Conservation (phyloP, 176 grass and related monocot genomes). For the Aegilops tauschii region DNA sequence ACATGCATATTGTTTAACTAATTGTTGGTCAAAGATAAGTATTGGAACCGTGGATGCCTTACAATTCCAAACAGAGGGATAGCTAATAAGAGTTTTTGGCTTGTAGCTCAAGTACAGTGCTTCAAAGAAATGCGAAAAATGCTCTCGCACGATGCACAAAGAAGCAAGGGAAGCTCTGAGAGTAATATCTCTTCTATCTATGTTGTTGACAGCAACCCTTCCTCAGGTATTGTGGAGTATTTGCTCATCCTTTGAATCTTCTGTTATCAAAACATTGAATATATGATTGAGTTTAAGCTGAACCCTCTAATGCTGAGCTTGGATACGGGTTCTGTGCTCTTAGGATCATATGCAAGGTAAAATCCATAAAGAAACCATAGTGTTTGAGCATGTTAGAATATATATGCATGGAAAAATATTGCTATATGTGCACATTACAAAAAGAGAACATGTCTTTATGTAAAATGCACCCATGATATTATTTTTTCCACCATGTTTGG, state of each 20-base stretch:
- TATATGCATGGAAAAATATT: background rate
- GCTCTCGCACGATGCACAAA: background rate
- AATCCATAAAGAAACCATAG: background rate
- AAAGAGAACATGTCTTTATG: background rate
- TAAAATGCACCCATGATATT: background rate
- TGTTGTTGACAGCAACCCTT: constrained; percentile 12
- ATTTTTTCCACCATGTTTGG: background rate
- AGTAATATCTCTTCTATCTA: constrained; percentile 4
- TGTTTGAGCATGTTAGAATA: background rate
- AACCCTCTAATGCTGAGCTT: background rate
- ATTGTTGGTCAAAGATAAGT: constrained; percentile 1
- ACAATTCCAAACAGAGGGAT: background rate
- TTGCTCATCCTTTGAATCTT: background rate
- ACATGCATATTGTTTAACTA: background rate
- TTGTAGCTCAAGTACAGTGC: background rate
- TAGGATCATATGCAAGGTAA: background rate
- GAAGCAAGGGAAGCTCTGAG: background rate
- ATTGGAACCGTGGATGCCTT: background rate
- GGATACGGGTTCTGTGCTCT: background rate
- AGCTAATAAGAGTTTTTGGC: background rate
- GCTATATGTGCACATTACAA: background rate
- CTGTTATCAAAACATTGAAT: background rate
- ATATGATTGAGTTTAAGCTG: background rate
- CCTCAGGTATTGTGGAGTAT: constrained; percentile 23
- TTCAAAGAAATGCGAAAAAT: background rate